Evolutionary conservation across 2,329 filamentous ascomycete genomes (phyloP), one percentile per base, ranked within the genome.

Genomic region (Clonostachys sp.): DNA sequence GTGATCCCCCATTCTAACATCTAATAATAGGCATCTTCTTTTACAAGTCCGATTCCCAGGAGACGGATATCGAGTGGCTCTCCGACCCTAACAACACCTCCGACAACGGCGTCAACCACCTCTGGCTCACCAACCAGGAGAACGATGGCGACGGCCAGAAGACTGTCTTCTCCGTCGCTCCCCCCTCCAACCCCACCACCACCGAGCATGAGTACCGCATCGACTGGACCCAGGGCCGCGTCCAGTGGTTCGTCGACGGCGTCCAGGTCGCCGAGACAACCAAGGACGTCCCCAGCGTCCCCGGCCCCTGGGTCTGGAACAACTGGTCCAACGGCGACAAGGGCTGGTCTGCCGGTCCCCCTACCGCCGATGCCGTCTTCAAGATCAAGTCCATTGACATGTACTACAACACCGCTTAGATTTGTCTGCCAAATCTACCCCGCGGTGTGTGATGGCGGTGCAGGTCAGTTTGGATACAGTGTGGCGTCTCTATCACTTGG

Each of bases 71-170:
- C 8, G 61, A 63, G 45, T 63, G 61, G 61, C 58, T 63, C 13
- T 63, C 61, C 1, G 60, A 64, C 14, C 34, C 36, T 12, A 50
- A 50, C 2, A 62, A 58, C 2, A 24, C 51, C 5, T 61, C 60
- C 34, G 62, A 63, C 36, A 34, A 16, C 4, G 61, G 61, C 5
- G 48, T 50, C 12, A 54, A 57, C n/a, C 48, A 50, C 14, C 42
- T 63, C 24, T 64, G 59, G 60, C 44, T 61, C 34, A 64, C 60
- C 4, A 64, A 63, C 53, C 61, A 63, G 36, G 61, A 62, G 38
- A 48, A 47, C 5, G 48, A 57, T 20, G 53, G 48, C 4, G 52
- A 57, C 6, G 36, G 36, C 14, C 12, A 39, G 36, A 39, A 39
- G 36, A 39, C 36, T 7, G 14, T n/a, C 17, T n/a, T 18, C 36